Base-by-base conservation (phyloP, 2,329 filamentous ascomycete genomes). In the Penicillium brasilianum region DNA sequence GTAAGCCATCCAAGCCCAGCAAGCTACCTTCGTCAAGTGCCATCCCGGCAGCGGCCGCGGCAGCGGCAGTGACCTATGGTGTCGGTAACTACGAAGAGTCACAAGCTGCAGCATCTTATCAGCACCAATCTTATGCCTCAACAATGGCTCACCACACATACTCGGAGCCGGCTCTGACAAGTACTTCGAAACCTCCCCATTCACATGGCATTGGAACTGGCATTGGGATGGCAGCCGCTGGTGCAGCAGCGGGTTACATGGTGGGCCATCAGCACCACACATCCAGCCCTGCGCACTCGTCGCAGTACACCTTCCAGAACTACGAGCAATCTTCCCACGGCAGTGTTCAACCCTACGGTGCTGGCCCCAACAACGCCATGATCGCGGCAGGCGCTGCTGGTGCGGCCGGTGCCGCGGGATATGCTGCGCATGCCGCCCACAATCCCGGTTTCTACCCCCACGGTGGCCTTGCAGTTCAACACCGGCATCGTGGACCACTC, bases 401-500 rank as follows among this genome's bases (percentile, higher is more conserved):
- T 5, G 53, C 39, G 7, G 25, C 51, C 34, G 71, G 69, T 22
- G 69, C 67, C 5, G 68, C 72, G 30, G 71, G 69, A 4, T 82
- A 84, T 66, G 78, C 76, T 57, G 58, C 71, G 41, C 65, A 71
- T 63, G 79, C 63, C 13, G 62, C 71, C 28, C 64, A 73, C 25
- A 68, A 74, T 60, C 72, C 72, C 64, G 69, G 72, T n/a, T 70
- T 72, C 49, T 71, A 75, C 30, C 65, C 69, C 0, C 69, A 73
- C 30, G 76, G 76, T 20, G 73, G 74, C 11, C 78, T 84, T 71
- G 80, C 80, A 34, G 80, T 82, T 59, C 75, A 78, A 44, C 84
- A 85, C 65, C 82, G 82, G 55, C 85, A 85, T 59, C 80, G 80
- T 48, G 86, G 86, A 0, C 84, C 87, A 0, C 77, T 89, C 1